Evolutionary conservation across 2,329 filamentous ascomycete species (phyloP), one percentile per base, ranked within the genome.

Genomic region (Microdochium paspali): DNA sequence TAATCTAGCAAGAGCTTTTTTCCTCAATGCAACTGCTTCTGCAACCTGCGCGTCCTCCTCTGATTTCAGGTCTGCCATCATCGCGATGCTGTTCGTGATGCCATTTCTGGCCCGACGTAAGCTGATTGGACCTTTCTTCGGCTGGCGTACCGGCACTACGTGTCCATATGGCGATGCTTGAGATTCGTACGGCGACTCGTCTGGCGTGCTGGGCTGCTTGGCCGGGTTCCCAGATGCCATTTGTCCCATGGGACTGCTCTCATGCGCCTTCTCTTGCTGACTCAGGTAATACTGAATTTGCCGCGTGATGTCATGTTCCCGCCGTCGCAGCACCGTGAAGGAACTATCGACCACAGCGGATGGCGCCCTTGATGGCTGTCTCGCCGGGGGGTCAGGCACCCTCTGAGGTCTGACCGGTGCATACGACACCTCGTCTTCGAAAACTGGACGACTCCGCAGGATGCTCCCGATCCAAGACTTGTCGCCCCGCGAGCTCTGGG

Each of bases 31-130:
- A 30, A 86, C 61, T 2, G 83, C 78, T 1, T 70, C 66, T 3
- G 76, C 71, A 1, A 89, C 66, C 23, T 80, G 69, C 0, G 72
- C 69, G n/a, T 81, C 70, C 64, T 90, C 84, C 49, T 89, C 84
- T 3, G 70, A 69, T 59, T 88, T 88, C 24, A 90, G 66, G 9
- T 74, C 73, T 0, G 78, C 79, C 4, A 90, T 66, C 46, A 81
- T 77, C 3, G 73, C 68, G 61, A 90, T 85, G 44, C 78, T 74
- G 45, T 71, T 73, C 15, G 77, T 72, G 7, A 91, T 74, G 0
- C 81, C 83, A 24, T 73, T 71, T n/a, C 87, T 74, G 1, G 84
- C 83, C 18, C 75, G 73, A 24, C 73, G 72, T 13, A 90, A 68
- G 0, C 81, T 76, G 9, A 78, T 61, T 30, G 73, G 77, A 47